Evolutionary conservation across 306 rosid genomes (phyloP).

Genomic region (Argentina anserina): DNA sequence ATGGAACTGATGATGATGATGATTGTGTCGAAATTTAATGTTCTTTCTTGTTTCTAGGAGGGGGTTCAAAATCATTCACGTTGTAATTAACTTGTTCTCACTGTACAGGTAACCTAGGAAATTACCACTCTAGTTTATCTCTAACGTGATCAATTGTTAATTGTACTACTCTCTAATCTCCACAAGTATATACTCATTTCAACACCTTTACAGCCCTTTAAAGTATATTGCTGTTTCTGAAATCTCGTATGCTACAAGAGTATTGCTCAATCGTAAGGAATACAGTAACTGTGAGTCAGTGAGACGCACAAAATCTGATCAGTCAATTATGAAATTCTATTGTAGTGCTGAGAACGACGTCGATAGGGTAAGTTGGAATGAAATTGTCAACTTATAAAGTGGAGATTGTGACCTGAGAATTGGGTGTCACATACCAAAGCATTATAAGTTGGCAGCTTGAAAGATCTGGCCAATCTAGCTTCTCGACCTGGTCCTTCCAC

Average conservation of each 20-base stretch:
- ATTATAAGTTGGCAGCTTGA: slow-evolving; percentile 11
- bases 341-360: background rate
- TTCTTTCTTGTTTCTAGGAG: background rate
- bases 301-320: no score
- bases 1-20: slow-evolving; percentile 50
- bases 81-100: slow-evolving; percentile 10
- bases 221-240: background rate
- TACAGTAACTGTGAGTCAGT: no score
- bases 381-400: background rate
- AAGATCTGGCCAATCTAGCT: background rate
- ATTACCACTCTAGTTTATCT: background rate
- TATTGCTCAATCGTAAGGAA: background rate
- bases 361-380: background rate
- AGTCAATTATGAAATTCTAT: background rate
- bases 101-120: slow-evolving; percentile 34
- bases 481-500: background rate
- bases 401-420: slow-evolving; percentile 1
- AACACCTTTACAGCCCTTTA: background rate
- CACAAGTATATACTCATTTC: background rate
- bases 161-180: background rate
- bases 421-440: slow-evolving; percentile 9
- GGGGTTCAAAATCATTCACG: background rate
- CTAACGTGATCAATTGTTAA: background rate
- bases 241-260: background rate
- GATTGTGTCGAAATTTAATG: slow-evolving; percentile 63